phyloP scores from a whole-genome alignment of 2,329 filamentous ascomycete genomes.

The Fusarium verrucosum region DNA sequence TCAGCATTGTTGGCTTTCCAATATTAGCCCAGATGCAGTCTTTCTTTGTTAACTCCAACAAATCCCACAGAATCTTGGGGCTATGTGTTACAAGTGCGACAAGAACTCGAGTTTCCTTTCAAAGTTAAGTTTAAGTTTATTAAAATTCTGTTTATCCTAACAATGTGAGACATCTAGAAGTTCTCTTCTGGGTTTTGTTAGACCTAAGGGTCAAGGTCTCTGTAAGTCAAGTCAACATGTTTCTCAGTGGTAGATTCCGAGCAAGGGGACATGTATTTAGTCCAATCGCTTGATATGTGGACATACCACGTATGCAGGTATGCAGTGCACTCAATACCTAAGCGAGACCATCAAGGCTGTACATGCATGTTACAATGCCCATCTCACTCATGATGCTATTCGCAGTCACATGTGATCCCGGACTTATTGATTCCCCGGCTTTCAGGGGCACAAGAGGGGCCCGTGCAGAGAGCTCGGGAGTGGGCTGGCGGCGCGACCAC shows the following conservation, averaged over 20 bases:
- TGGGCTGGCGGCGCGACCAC: slow-evolving; percentile 14
- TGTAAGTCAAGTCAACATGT: background rate
- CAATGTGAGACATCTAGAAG: no score
- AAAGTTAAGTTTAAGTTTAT: no score
- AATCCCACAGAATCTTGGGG: background rate
- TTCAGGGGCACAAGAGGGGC: slow-evolving; percentile 29
- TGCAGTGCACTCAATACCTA: no score
- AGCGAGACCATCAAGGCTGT: background rate
- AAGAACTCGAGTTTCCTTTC: no score
- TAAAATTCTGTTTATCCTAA: no score
- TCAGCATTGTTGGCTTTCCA: background rate
- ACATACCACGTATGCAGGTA: no score
- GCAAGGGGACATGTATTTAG: no score
- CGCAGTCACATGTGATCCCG: slow-evolving; percentile 25
- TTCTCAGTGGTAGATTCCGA: background rate
- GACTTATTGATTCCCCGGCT: slow-evolving; percentile 32
- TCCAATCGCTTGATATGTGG: background rate
- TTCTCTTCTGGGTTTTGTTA: no score
- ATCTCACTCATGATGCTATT: slow-evolving; percentile 7
- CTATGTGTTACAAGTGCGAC: background rate
- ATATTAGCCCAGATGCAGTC: background rate
- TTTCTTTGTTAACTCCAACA: background rate
- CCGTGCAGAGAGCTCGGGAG: slow-evolving; percentile 34
- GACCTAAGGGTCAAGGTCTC: no score
- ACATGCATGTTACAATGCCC: no score